phyloP scores from a whole-genome alignment of 352 stramenopile species.

The Pythium brassicae region DNA sequence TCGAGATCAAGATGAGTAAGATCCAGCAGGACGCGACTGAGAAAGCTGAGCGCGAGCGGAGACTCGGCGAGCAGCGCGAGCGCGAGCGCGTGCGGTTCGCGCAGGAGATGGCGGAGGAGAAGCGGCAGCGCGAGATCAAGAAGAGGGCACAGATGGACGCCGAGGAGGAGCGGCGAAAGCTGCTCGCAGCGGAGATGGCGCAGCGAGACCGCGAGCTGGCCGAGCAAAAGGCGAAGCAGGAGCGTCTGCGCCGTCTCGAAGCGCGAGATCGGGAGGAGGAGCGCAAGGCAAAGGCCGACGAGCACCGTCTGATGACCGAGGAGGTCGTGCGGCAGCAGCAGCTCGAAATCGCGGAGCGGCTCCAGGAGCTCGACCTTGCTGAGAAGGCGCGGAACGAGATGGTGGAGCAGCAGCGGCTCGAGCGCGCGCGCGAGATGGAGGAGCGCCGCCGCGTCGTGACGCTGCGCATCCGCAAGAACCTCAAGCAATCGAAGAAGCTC shows the following conservation, averaged over 20 bases:
- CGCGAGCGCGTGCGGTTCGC: constrained; percentile 56
- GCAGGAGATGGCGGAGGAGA: constrained; percentile 69
- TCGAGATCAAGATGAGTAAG: constrained; percentile 88
- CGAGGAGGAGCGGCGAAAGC: constrained; percentile 70
- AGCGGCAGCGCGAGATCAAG: constrained; percentile 74
- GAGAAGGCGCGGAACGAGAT: constrained; percentile 66
- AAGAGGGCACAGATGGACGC: constrained; percentile 81
- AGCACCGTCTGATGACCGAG: constrained; percentile 61
- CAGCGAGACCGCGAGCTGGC: constrained; percentile 64
- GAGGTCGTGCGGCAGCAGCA: constrained; percentile 55
- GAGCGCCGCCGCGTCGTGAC: constrained; percentile 50
- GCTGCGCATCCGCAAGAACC: constrained; percentile 63
- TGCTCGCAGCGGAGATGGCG: constrained; percentile 64
- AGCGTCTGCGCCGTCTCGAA: constrained; percentile 62
- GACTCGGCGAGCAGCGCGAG: constrained; percentile 63
- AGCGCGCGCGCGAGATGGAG: constrained; percentile 64
- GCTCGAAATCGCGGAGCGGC: constrained; percentile 51
- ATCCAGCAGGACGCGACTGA: constrained; percentile 71
- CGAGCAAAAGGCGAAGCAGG: constrained; percentile 74
- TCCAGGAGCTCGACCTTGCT: constrained; percentile 58
- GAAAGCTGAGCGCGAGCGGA: constrained; percentile 63
- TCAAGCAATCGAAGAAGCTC: constrained; percentile 57
- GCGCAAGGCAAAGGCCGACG: constrained; percentile 66
- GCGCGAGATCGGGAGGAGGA: constrained; percentile 65
- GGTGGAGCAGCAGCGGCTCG: constrained; percentile 64